Conservation (phyloP, 1,139 yeast genomes). For the Diutina ranongensis region DNA sequence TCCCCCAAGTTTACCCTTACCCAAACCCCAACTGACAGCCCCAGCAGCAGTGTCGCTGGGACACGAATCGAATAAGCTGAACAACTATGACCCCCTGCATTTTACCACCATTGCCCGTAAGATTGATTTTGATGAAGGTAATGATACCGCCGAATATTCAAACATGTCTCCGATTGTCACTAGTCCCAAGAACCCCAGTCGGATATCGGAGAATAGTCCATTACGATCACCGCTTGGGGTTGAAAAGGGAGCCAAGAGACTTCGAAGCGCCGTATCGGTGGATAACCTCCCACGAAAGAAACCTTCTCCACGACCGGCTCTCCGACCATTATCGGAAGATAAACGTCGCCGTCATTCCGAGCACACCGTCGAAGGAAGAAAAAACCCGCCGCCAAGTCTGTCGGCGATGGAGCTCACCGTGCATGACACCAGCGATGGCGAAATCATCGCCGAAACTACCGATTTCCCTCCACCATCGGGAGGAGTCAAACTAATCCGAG, state of each 20-base stretch:
- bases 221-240: neutral
- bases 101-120: slow-evolving; percentile 5
- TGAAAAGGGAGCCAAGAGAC: neutral
- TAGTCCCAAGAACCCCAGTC: neutral
- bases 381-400: neutral
- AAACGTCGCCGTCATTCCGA: too few species aligned
- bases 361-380: too few species aligned
- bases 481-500: neutral
- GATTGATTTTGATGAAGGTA: neutral
- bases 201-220: neutral
- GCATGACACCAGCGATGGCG: too few species aligned
- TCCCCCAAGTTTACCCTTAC: neutral
- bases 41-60: slow-evolving; percentile 5
- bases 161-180: neutral
- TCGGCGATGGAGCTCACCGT: too few species aligned
- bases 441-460: too few species aligned
- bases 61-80: slow-evolving; percentile 1
- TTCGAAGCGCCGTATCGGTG: neutral
- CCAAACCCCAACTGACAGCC: neutral
- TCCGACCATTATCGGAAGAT: too few species aligned
- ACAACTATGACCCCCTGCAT: slow-evolving; percentile 1
- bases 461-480: too few species aligned
- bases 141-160: neutral
- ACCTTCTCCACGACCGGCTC: neutral
- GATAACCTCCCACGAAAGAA: neutral